phyloP scores from a whole-genome alignment of 2,329 filamentous ascomycete genomes.

The Ophiostoma sp. region DNA sequence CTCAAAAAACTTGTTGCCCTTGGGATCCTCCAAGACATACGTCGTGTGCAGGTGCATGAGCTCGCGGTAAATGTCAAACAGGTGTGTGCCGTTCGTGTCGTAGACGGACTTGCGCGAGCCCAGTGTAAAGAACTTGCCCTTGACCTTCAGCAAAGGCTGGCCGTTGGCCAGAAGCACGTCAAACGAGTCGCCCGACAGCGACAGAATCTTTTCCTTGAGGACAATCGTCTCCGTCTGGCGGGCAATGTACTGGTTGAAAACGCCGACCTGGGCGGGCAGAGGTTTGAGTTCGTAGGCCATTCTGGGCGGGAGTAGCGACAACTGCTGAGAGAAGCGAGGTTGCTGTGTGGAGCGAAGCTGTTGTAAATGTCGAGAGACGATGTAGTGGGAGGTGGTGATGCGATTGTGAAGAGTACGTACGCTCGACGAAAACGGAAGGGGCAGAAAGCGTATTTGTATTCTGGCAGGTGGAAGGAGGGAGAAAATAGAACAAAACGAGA shows the following conservation, averaged over 20 bases:
- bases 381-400: background rate
- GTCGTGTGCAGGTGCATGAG: slow-evolving; percentile 51
- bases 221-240: slow-evolving; percentile 48
- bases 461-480: background rate
- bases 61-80: slow-evolving; percentile 61
- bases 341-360: background rate
- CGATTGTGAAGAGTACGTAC: background rate
- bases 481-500: background rate
- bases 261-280: slow-evolving; percentile 25
- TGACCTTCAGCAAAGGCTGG: slow-evolving; percentile 54
- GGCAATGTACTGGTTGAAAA: slow-evolving; percentile 27
- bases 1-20: slow-evolving; percentile 51
- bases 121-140: slow-evolving; percentile 55
- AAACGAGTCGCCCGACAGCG: slow-evolving; percentile 64
- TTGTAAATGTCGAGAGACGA: background rate
- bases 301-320: background rate
- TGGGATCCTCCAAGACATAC: slow-evolving; percentile 50
- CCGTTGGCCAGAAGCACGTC: slow-evolving; percentile 58
- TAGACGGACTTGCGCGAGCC: slow-evolving; percentile 57
- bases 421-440: background rate
- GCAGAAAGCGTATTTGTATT: background rate
- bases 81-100: slow-evolving; percentile 53
- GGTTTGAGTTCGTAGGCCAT: slow-evolving; percentile 22
- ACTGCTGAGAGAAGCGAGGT: background rate
- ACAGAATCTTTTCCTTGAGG: slow-evolving; percentile 62